Evolutionary conservation across 2,329 filamentous ascomycete genomes (phyloP).

Genomic region (Penicillium decumbens): DNA sequence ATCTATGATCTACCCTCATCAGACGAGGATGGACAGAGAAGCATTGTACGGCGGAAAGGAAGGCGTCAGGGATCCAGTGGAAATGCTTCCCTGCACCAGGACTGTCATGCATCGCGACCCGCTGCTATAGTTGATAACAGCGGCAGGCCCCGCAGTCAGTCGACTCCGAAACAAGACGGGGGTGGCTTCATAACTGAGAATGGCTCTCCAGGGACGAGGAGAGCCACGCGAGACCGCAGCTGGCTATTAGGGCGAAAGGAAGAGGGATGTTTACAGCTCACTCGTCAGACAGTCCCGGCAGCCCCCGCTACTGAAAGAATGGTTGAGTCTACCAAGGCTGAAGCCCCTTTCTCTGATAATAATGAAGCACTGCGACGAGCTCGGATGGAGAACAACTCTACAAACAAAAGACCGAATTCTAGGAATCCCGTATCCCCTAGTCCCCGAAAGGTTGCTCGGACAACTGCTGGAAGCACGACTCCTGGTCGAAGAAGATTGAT

Average conservation of each 20-base stretch:
- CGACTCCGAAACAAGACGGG: not conserved
- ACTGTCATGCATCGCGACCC: not conserved
- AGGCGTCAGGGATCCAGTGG: constrained; percentile 10
- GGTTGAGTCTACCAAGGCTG: not conserved
- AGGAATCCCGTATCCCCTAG: not conserved
- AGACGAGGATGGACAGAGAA: constrained; percentile 21
- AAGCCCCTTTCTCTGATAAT: not conserved
- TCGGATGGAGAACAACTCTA: not conserved
- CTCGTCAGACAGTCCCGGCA: not conserved
- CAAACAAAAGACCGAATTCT: not conserved
- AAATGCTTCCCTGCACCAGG: not conserved
- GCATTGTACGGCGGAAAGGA: constrained; percentile 19
- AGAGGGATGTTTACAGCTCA: not conserved
- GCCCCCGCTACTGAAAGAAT: not conserved
- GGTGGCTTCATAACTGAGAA: not conserved
- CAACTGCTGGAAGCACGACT: constrained; percentile 10
- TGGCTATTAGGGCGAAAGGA: not conserved
- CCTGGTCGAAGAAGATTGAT: constrained; percentile 33
- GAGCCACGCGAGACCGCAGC: not conserved
- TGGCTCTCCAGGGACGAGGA: not conserved
- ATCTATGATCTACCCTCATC: constrained; percentile 29
- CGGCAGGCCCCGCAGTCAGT: not conserved
- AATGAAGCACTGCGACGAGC: not conserved
- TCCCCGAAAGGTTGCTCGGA: not conserved
- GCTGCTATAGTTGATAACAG: not conserved